phyloP scores from a whole-genome alignment of 1,284 basidiomycete species.

The Melanopsichium pennsylvanicum region DNA sequence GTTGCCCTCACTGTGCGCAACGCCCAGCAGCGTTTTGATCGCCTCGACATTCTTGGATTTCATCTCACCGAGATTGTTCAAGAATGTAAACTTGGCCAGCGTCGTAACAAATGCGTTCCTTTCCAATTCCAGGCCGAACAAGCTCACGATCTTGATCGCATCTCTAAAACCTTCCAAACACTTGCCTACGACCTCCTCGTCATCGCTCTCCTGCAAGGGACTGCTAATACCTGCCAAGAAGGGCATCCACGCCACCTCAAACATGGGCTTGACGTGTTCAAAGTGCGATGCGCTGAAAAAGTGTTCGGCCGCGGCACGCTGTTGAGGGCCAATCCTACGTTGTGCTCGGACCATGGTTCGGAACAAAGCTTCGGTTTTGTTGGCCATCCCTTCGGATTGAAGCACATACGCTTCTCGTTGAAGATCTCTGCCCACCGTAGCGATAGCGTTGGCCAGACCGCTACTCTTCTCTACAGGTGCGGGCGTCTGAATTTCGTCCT shows the following conservation, averaged over 20 bases:
- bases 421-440: conserved; percentile 62
- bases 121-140: conserved; percentile 65
- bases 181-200: conserved; percentile 56
- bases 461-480: conserved; percentile 30
- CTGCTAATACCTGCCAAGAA: conserved; percentile 64
- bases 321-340: conserved; percentile 56
- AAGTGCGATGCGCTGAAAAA: conserved; percentile 65
- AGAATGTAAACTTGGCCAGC: conserved; percentile 65
- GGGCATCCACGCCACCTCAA: conserved; percentile 66
- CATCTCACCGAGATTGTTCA: conserved; percentile 66
- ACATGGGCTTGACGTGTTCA: conserved; percentile 66
- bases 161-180: conserved; percentile 64
- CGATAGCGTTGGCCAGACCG: conserved; percentile 60
- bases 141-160: conserved; percentile 64
- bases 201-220: conserved; percentile 63
- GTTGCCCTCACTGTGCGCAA: conserved; percentile 65
- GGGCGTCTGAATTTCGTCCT: conserved; percentile 57
- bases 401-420: conserved; percentile 64
- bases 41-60: conserved; percentile 65
- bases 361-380: conserved; percentile 65
- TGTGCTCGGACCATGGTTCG: conserved; percentile 65
- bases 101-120: conserved; percentile 65
- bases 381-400: conserved; percentile 65
- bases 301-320: conserved; percentile 61
- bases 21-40: conserved; percentile 65